These are phyloP conservation scores for Neocallimastix lanati DNA, from an alignment of 192 early-diverging fungal species.

Conservation along the genomic window DNA sequence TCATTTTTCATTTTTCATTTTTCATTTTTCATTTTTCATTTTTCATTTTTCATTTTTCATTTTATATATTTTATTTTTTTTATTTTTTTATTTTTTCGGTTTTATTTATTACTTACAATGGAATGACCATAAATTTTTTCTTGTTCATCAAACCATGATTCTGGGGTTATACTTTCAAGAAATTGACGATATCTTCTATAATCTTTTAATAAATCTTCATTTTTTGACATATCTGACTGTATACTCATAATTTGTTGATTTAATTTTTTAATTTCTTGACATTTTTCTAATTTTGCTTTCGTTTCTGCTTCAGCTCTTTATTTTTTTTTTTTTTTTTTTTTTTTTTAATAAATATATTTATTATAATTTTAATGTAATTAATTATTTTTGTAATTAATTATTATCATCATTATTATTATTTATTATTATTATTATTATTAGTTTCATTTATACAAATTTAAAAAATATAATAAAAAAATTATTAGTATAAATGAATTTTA, in stretches of 20 bases:
- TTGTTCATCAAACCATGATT: not conserved
- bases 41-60: too few relatives aligned
- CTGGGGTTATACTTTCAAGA: conserved; percentile 34
- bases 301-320: conserved; percentile 39
- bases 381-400: too few relatives aligned
- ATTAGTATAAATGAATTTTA: too few relatives aligned
- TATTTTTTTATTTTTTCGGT: too few relatives aligned
- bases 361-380: too few relatives aligned
- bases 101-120: not conserved
- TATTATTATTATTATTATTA: too few relatives aligned
- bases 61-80: too few relatives aligned
- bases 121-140: not conserved
- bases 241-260: conserved; percentile 36
- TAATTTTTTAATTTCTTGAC: conserved; percentile 39
- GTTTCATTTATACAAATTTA: too few relatives aligned
- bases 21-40: too few relatives aligned
- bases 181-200: conserved; percentile 34
- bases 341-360: not conserved
- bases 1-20: too few relatives aligned
- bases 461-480: too few relatives aligned
- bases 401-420: too few relatives aligned
- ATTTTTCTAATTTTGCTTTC: conserved; percentile 36
- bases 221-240: conserved; percentile 35
- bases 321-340: not conserved
- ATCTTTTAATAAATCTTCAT: conserved; percentile 40